A percentile compares a stretch with the other conserved stretches of the same genome.
These are phyloP conservation scores for Fusarium metavorans DNA, from an alignment of 2,329 filamentous ascomycete species.

Conservation along the genomic window DNA sequence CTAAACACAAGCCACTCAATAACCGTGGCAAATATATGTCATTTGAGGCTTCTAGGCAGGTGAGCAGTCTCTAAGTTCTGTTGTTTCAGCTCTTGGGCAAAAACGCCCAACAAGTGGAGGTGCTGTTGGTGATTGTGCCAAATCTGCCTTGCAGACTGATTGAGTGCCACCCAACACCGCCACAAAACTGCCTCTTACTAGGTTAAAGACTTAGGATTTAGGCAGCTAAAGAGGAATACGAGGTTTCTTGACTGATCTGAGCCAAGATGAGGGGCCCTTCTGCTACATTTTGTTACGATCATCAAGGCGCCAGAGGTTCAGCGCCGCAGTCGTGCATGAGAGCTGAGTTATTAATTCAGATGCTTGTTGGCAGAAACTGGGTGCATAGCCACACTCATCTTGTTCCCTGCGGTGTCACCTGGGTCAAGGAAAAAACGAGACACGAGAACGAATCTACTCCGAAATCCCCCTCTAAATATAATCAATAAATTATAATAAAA, in stretches of 20 bases:
- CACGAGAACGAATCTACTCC: too few species aligned
- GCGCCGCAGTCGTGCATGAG: not conserved
- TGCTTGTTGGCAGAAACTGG: too few species aligned
- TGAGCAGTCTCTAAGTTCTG: too few species aligned
- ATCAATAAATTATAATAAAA: too few species aligned
- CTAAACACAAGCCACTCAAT: not conserved
- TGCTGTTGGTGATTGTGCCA: not conserved
- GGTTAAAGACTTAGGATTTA: not conserved
- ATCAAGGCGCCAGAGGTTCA: not conserved
- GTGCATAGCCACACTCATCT: too few species aligned
- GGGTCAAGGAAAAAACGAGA: too few species aligned
- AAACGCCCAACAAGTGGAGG: not conserved
- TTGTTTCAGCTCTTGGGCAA: not conserved
- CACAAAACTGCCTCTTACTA: not conserved
- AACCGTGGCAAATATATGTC: not conserved
- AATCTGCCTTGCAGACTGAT: not conserved
- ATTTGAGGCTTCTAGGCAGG: not conserved
- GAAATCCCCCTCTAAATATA: too few species aligned
- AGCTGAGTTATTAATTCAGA: not conserved
- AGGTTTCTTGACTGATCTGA: not conserved
- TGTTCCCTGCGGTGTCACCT: too few species aligned
- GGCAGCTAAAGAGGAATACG: not conserved
- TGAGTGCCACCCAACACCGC: not conserved
- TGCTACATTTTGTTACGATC: not conserved
- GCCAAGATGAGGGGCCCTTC: not conserved